A percentile compares a stretch with the other conserved stretches of the same genome.
These are phyloP conservation scores for Teunomyces pallodes DNA, from an alignment of 805 yeast genomes.

Conservation along the genomic window DNA sequence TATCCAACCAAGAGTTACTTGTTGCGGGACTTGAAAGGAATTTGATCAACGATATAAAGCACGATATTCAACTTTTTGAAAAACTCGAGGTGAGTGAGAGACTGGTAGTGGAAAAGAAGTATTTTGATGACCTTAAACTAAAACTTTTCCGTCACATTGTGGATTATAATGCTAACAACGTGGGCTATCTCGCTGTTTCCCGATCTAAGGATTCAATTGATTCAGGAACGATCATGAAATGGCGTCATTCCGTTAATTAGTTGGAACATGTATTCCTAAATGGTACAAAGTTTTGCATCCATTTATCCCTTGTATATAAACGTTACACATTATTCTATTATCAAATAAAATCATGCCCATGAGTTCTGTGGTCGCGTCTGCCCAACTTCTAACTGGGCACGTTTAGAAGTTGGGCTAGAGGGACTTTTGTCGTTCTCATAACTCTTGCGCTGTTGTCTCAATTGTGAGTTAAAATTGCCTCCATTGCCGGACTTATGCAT, in stretches of 20 bases:
- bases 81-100: constrained; percentile 13
- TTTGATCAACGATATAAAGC: constrained; percentile 36
- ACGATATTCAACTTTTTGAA: constrained; percentile 21
- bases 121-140: constrained; percentile 30
- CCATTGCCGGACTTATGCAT: constrained; percentile 14
- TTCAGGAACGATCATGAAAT: not conserved
- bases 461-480: constrained; percentile 27
- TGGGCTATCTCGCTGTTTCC: constrained; percentile 28
- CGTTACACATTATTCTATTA: constrained; percentile 1
- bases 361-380: constrained; percentile 3
- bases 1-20: constrained; percentile 51
- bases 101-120: constrained; percentile 11
- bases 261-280: not conserved
- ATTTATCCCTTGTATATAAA: not conserved
- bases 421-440: constrained; percentile 18
- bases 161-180: constrained; percentile 39
- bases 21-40: constrained; percentile 57
- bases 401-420: constrained; percentile 14
- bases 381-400: constrained; percentile 6
- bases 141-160: constrained; percentile 39
- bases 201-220: not conserved
- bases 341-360: not conserved
- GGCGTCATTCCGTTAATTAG: not conserved
- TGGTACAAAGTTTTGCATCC: not conserved
- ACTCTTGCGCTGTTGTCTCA: constrained; percentile 26